phyloP scores from a whole-genome alignment of 768 basidiomycete genomes.

The Pholiota microspora region DNA sequence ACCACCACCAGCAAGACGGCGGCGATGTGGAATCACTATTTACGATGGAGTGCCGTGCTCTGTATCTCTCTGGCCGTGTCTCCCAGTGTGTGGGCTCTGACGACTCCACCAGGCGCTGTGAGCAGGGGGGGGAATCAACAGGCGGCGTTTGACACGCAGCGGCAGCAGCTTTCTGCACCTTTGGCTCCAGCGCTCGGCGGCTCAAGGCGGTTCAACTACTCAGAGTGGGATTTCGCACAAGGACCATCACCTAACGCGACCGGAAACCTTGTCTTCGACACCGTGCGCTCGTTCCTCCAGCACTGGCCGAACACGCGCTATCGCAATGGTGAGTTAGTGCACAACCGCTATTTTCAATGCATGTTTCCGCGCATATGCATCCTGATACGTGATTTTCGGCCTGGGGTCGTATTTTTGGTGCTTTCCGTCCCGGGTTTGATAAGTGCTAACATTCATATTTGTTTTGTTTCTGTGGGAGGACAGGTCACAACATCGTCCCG shows the following conservation, averaged over 20 bases:
- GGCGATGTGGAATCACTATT: too few relatives aligned
- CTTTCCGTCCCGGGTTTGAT: not conserved
- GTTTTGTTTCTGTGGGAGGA: not conserved
- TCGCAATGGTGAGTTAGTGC: slow-evolving; percentile 33
- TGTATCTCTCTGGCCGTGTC: too few relatives aligned
- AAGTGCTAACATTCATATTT: not conserved
- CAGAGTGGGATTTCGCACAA: slow-evolving; percentile 11
- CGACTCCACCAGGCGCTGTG: not conserved
- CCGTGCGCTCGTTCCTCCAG: slow-evolving; percentile 32
- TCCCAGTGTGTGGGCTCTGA: too few relatives aligned
- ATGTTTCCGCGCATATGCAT: too few relatives aligned
- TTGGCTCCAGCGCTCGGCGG: too few relatives aligned
- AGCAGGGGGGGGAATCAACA: too few relatives aligned
- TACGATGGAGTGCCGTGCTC: too few relatives aligned
- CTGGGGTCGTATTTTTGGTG: not conserved
- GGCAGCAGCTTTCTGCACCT: too few relatives aligned
- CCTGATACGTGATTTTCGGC: not conserved
- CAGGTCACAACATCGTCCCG: slow-evolving; percentile 34
- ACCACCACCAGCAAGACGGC: too few relatives aligned
- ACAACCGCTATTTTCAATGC: too few relatives aligned
- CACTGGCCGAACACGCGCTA: slow-evolving; percentile 47
- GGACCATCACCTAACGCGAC: slow-evolving; percentile 21
- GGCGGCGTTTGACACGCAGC: not conserved
- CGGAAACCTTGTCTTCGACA: slow-evolving; percentile 30
- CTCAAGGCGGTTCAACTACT: not conserved